Conservation (phyloP, 2,329 filamentous ascomycete species). For the Neurospora crassa region DNA sequence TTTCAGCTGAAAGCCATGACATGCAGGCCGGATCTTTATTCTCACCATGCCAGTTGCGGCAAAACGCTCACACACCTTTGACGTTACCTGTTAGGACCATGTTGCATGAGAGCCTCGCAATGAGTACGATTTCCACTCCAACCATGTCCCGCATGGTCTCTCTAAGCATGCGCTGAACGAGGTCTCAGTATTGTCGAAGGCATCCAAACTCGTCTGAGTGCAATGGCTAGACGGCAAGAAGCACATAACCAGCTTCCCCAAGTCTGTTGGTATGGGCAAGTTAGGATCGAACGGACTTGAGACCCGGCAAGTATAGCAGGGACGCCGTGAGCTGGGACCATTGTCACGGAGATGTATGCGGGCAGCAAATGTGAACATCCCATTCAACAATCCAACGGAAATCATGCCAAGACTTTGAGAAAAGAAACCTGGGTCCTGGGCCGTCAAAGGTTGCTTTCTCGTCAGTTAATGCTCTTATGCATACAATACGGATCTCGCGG, state of each 20-base stretch:
- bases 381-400: background rate
- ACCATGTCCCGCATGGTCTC: background rate
- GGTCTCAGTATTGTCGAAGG: background rate
- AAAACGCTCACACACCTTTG: background rate
- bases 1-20: background rate
- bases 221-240: too few species aligned
- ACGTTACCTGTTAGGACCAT: background rate
- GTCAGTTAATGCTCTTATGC: background rate
- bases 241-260: background rate
- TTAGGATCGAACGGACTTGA: background rate
- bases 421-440: slow-evolving; percentile 7
- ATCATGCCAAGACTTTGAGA: slow-evolving; percentile 9
- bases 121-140: background rate
- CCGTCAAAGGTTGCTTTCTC: slow-evolving; percentile 7
- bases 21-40: background rate
- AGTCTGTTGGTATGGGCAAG: background rate
- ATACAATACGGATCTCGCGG: slow-evolving; percentile 2
- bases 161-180: background rate
- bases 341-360: slow-evolving; percentile 18
- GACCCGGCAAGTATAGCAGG: background rate
- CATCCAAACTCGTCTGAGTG: too few species aligned
- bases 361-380: slow-evolving; percentile 11
- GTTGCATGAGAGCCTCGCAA: background rate
- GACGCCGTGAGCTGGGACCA: slow-evolving; percentile 3
- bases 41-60: background rate